Evolutionary conservation across 352 stramenopile species (phyloP).

Genomic region (Aphanomyces astaci): DNA sequence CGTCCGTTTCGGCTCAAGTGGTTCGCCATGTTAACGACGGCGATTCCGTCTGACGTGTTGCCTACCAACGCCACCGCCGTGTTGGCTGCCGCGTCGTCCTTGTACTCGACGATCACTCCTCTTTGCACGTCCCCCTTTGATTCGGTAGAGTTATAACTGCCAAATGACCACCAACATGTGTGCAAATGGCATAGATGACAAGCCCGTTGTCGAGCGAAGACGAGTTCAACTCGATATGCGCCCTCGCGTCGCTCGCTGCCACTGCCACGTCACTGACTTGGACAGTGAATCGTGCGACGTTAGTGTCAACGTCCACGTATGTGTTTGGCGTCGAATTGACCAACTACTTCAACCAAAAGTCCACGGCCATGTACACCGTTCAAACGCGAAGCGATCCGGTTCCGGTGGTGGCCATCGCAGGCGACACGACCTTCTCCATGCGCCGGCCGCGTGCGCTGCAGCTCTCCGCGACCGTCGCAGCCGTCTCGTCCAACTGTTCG

Average conservation of each 20-base stretch:
- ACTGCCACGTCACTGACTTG: constrained; percentile 32
- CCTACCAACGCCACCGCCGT: background rate
- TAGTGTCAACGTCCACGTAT: constrained; percentile 38
- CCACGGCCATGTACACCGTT: constrained; percentile 28
- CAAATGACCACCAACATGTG: no score
- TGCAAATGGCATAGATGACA: constrained; percentile 20
- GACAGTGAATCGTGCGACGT: constrained; percentile 36
- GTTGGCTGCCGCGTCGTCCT: background rate
- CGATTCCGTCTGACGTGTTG: background rate
- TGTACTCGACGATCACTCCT: constrained; percentile 6
- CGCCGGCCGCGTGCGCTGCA: constrained; percentile 26
- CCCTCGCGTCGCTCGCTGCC: constrained; percentile 35
- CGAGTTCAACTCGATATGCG: constrained; percentile 37
- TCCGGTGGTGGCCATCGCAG: constrained; percentile 44
- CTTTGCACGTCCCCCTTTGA: background rate
- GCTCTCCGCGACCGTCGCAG: constrained; percentile 18
- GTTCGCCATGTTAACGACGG: constrained; percentile 33
- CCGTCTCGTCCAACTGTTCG: constrained; percentile 37
- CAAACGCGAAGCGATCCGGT: constrained; percentile 36
- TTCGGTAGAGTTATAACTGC: background rate
- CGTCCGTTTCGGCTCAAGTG: constrained; percentile 41
- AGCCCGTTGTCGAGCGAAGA: background rate
- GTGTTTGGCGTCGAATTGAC: constrained; percentile 42
- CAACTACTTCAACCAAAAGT: constrained; percentile 49
- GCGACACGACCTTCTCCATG: constrained; percentile 32